Conservation (phyloP, 225 moss, liverwort and hornwort genomes). For the Thuidium tamariscinum region DNA sequence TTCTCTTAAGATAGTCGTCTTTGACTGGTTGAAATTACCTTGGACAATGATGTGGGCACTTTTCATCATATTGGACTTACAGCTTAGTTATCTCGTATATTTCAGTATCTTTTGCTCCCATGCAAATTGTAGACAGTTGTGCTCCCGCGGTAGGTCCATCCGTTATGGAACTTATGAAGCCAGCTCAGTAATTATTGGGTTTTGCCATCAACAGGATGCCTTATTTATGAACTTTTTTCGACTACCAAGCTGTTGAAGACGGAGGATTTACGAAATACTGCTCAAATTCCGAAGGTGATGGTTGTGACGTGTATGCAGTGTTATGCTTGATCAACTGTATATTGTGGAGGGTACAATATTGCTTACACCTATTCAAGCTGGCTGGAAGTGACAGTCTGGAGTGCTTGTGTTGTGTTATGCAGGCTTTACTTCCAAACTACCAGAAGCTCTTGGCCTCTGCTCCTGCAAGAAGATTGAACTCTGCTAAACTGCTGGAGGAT, state of each 20-base stretch:
- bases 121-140: not conserved
- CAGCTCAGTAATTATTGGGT: not conserved
- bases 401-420: not conserved
- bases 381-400: not conserved
- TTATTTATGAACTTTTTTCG: constrained; percentile 79
- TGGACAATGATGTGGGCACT: not conserved
- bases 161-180: not conserved
- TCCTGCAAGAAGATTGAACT: constrained; percentile 78
- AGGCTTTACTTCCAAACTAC: constrained; percentile 89
- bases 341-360: not conserved
- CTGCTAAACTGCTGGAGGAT: constrained; percentile 80
- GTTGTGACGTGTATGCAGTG: not conserved
- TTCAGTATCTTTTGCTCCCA: not conserved
- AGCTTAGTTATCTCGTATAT: not conserved
- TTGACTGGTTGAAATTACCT: not conserved
- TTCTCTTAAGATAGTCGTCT: not conserved
- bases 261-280: constrained; percentile 83
- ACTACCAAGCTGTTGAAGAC: constrained; percentile 68
- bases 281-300: constrained; percentile 80
- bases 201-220: constrained; percentile 58
- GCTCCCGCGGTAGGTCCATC: not conserved
- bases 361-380: not conserved
- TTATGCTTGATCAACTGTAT: not conserved
- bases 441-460: constrained; percentile 79
- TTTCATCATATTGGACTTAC: not conserved